Conservation (phyloP, 805 yeast species). For the Monosporozyma unispora region DNA sequence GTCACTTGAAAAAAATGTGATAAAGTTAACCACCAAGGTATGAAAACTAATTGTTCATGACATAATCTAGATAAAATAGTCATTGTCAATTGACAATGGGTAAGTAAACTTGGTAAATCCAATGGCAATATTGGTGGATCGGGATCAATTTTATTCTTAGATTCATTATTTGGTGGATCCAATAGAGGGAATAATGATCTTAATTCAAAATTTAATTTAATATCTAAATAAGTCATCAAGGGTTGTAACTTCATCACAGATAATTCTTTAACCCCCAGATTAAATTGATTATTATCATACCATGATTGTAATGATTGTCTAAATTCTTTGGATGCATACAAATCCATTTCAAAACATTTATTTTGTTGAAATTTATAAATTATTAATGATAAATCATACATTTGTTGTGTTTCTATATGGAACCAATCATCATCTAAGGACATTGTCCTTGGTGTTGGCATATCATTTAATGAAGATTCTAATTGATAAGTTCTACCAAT, state of each 20-base stretch:
- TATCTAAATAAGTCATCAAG: conserved; percentile 17
- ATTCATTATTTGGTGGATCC: conserved; percentile 7
- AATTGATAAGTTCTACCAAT: conserved; percentile 38
- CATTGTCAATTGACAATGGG: conserved; percentile 12
- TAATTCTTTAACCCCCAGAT: not conserved
- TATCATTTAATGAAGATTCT: conserved; percentile 16
- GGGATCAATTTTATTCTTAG: no score
- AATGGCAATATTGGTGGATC: conserved; percentile 2
- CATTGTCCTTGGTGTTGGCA: conserved; percentile 11
- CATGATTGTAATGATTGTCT: conserved; percentile 12
- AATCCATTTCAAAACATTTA: conserved; percentile 14
- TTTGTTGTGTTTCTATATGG: conserved; percentile 12
- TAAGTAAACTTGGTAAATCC: conserved; percentile 9
- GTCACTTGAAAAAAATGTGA: conserved; percentile 39
- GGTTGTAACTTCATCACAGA: conserved; percentile 12
- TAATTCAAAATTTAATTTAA: conserved; percentile 16
- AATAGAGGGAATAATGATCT: conserved; percentile 15
- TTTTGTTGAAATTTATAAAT: conserved; percentile 14
- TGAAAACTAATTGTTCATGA: conserved; percentile 23
- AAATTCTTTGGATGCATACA: conserved; percentile 9
- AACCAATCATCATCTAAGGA: conserved; percentile 12
- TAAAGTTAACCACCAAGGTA: conserved; percentile 48
- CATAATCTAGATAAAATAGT: conserved; percentile 27
- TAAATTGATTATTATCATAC: conserved; percentile 5
- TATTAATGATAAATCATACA: conserved; percentile 16